These are phyloP conservation scores for Raddia distichophylla DNA, from an alignment of 176 grass and related monocot genomes.

Conservation along the genomic window DNA sequence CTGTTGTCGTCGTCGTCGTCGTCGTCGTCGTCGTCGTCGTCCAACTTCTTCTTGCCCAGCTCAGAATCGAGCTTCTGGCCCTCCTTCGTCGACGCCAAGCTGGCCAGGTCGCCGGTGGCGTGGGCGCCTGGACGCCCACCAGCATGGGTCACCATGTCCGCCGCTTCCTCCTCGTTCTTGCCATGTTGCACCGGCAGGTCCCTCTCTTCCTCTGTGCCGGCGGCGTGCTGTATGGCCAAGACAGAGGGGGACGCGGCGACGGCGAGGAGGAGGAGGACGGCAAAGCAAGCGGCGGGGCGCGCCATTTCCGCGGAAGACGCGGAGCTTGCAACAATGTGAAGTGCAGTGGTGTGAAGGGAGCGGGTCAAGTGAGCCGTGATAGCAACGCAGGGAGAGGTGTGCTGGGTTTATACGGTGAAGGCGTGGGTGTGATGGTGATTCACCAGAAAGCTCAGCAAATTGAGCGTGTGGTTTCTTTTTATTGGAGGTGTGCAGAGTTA, in stretches of 20 bases:
- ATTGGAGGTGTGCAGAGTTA: not conserved
- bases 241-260: no score
- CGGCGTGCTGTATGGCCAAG: not conserved
- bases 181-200: not conserved
- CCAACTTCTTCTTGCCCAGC: not conserved
- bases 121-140: not conserved
- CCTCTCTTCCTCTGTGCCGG: not conserved
- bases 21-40: not conserved
- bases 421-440: no score
- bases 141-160: not conserved
- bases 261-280: not conserved
- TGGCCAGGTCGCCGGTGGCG: not conserved
- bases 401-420: not conserved
- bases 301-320: slow-evolving; percentile 1
- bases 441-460: not conserved
- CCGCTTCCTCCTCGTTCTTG: not conserved
- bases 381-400: not conserved
- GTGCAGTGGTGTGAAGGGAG: not conserved
- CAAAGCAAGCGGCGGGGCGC: not conserved
- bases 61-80: not conserved
- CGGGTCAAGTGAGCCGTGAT: not conserved
- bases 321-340: not conserved
- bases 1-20: no score
- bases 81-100: not conserved
- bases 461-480: not conserved